Conservation (phyloP, 768 basidiomycete genomes). For the Mycena venus region DNA sequence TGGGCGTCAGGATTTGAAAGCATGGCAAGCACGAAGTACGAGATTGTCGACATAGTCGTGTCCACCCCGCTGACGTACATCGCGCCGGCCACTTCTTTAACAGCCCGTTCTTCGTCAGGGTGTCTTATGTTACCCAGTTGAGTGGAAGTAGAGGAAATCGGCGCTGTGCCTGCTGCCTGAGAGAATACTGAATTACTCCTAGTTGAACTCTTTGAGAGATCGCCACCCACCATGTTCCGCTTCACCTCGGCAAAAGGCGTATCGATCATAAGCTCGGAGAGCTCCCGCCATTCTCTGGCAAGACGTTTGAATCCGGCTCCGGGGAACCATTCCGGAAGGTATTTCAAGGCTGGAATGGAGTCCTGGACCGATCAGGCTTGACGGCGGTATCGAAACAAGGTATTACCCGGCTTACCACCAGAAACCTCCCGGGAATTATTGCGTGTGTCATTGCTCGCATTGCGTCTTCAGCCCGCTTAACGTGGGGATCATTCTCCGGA, state of each 20-base stretch:
- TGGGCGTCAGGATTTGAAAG: constrained; percentile 46
- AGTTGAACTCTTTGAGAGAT: neutral
- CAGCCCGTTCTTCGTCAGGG: neutral
- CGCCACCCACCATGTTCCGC: constrained; percentile 44
- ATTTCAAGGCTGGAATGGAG: too few species aligned
- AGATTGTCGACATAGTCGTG: constrained; percentile 44
- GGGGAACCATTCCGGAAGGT: constrained; percentile 50
- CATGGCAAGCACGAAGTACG: constrained; percentile 48
- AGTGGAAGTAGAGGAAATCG: neutral
- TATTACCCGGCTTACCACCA: constrained; percentile 37
- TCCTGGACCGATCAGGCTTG: constrained; percentile 3
- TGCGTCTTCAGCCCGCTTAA: constrained; percentile 41
- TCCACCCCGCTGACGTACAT: constrained; percentile 32
- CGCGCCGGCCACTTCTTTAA: neutral
- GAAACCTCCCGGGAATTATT: constrained; percentile 44
- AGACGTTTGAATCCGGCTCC: constrained; percentile 51
- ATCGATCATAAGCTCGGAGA: constrained; percentile 49
- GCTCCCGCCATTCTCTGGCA: constrained; percentile 54
- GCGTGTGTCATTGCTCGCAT: constrained; percentile 37
- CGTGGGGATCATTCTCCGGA: constrained; percentile 46
- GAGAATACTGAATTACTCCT: too few species aligned
- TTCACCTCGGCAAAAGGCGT: constrained; percentile 50
- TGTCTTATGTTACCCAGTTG: neutral
- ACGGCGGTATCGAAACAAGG: neutral
- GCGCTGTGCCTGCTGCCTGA: neutral